Evolutionary conservation across 2,329 filamentous ascomycete genomes (phyloP), one percentile per base, ranked within the genome.

Genomic region (Tricladium varicosporioides): DNA sequence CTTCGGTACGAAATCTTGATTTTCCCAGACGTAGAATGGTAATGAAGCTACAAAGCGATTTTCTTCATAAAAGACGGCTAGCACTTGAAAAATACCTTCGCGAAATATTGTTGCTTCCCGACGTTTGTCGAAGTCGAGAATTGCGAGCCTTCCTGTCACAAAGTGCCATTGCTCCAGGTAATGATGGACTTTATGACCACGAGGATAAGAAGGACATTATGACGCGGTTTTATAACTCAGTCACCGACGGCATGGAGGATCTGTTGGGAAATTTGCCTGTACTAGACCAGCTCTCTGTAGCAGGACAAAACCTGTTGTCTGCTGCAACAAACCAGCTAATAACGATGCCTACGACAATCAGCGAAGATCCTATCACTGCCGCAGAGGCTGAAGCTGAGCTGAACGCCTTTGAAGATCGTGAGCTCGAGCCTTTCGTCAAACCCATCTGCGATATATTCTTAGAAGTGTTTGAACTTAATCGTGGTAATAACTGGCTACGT

Each of bases 361-460:
- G 73, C 57, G 81, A 83, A 59, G 82, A 82, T 48, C 72, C 71
- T 5, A 65, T 76, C 56, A 75, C 74, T 7, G 78, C 83, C 1
- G 83, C 86, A 1, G 94, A 97, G 75, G 94, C 92, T 0, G 92
- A 97, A 73, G 93, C 93, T 0, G 94, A 97, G 73, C 78, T 99
- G 49, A 90, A 92, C 57, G 93, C 93, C 0, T 97, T 96, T 67
- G 93, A 97, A 73, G 87, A 90, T 69, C 87, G 86, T 67, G 91
- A 96, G 66, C 79, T 92, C 1, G 92, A 96, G 69, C 94, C 94
- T 1, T 97, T 99, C 68, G 94, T 99, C 67, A 99, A 97, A 71
- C 95, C 94, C 3, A 97, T 99, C 60, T 97, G 92, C 73, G 94
- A 99, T 72, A 87, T 99, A 59, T 99, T 99, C 74, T 82, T 99